Conservation (phyloP, 2,329 filamentous ascomycete species). For the Periconia macrospinosa region DNA sequence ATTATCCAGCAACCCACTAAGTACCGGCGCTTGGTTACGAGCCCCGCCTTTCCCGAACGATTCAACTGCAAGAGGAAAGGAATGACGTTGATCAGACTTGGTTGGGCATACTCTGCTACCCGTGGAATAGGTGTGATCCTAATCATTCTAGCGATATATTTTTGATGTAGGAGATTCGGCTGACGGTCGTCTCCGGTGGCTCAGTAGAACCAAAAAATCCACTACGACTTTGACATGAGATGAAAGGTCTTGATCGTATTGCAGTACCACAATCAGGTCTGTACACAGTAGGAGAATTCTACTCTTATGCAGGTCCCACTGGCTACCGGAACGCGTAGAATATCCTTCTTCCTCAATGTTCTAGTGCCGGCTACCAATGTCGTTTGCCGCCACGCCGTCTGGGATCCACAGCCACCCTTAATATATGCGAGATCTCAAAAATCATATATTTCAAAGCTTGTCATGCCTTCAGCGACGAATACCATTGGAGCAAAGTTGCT, state of each 20-base stretch:
- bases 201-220: not conserved
- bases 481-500: constrained; percentile 17
- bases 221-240: not conserved
- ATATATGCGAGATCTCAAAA: constrained; percentile 12
- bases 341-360: not conserved
- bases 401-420: constrained; percentile 5
- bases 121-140: not conserved
- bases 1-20: constrained; percentile 8
- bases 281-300: not conserved
- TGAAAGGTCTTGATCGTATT: not conserved
- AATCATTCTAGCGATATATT: not conserved
- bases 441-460: constrained; percentile 7
- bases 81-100: constrained; percentile 12
- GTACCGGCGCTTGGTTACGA: constrained; percentile 4
- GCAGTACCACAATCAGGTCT: not conserved
- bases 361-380: not conserved
- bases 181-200: not conserved
- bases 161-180: not conserved
- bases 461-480: not conserved
- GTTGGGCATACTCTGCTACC: not conserved
- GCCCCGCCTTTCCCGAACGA: constrained; percentile 15
- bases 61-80: not conserved
- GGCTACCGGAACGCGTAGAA: not conserved
- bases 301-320: not conserved
- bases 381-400: not conserved